phyloP scores from a whole-genome alignment of 1,284 basidiomycete genomes.

The Moesziomyces antarcticus region DNA sequence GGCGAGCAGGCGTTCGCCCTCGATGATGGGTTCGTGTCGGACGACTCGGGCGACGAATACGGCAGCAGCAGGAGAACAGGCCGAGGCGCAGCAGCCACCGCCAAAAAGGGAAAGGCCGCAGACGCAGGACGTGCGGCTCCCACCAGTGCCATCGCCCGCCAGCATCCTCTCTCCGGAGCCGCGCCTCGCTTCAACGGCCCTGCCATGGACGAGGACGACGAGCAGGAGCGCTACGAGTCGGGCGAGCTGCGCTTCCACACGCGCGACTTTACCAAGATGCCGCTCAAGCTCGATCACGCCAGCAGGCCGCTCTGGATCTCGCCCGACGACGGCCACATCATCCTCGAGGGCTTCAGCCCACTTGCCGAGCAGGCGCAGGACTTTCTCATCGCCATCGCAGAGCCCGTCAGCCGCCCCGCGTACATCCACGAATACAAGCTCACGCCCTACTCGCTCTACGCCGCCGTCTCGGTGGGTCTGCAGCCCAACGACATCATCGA shows the following conservation, averaged over 20 bases:
- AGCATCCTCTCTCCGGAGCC: constrained; percentile 45
- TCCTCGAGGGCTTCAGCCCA: constrained; percentile 71
- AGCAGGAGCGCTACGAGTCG: constrained; percentile 35
- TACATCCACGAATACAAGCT: constrained; percentile 99
- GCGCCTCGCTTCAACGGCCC: constrained; percentile 42
- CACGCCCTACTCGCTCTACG: constrained; percentile 96
- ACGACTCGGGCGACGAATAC: constrained; percentile 46
- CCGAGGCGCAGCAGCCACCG: constrained; percentile 5
- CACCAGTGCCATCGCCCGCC: constrained; percentile 19
- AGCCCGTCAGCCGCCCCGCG: constrained; percentile 96
- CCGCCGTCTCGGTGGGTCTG: constrained; percentile 96
- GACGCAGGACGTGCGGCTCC: constrained; percentile 5
- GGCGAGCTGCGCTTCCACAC: constrained; percentile 79
- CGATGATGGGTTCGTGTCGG: constrained; percentile 42
- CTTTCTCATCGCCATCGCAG: constrained; percentile 96
- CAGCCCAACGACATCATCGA: constrained; percentile 99
- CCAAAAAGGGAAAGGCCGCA: constrained; percentile 16
- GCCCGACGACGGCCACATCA: constrained; percentile 66
- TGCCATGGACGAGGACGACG: constrained; percentile 43
- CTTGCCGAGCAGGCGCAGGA: constrained; percentile 99
- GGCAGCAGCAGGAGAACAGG: constrained; percentile 12
- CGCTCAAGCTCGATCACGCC: constrained; percentile 64
- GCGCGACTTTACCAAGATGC: constrained; percentile 62
- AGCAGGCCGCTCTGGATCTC: constrained; percentile 66
- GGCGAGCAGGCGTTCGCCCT: constrained; percentile 36